Evolutionary conservation across 129 eudicot genomes (phyloP).

Genomic region (Pittosporum tobira): DNA sequence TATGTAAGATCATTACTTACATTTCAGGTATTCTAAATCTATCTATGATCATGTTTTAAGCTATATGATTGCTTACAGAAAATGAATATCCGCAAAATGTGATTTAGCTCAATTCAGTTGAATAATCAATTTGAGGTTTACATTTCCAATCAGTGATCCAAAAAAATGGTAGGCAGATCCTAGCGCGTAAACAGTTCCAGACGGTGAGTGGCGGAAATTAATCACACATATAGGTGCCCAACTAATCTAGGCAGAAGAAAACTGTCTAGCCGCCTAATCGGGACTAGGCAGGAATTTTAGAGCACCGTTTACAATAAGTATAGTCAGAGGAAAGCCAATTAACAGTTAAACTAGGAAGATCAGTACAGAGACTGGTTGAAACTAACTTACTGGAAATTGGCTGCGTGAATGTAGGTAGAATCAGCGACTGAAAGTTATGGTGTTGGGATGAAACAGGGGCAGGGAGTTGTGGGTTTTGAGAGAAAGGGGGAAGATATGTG

Average conservation of each 20-base stretch:
- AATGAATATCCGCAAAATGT: too few species aligned
- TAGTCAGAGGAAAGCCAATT: background rate
- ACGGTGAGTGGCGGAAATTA: too few species aligned
- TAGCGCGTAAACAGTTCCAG: too few species aligned
- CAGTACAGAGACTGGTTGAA: background rate
- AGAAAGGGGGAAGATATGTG: slow-evolving; percentile 4
- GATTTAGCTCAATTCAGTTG: too few species aligned
- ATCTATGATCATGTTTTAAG: too few species aligned
- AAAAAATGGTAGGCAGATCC: too few species aligned
- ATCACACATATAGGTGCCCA: background rate
- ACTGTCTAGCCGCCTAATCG: background rate
- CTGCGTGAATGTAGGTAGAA: background rate
- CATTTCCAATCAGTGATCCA: too few species aligned
- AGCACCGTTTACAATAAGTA: background rate
- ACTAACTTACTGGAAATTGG: slow-evolving; percentile 26
- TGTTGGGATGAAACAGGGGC: slow-evolving; percentile 10
- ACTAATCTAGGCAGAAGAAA: background rate
- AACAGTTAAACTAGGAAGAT: background rate
- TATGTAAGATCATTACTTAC: too few species aligned
- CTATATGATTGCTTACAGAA: too few species aligned
- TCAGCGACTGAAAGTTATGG: slow-evolving; percentile 15
- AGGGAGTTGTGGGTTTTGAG: slow-evolving; percentile 10
- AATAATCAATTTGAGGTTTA: background rate
- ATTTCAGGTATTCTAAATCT: too few species aligned
- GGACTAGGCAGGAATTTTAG: background rate